phyloP scores from a whole-genome alignment of 2,329 filamentous ascomycete species.

The Hirsutella rhossiliensis region DNA sequence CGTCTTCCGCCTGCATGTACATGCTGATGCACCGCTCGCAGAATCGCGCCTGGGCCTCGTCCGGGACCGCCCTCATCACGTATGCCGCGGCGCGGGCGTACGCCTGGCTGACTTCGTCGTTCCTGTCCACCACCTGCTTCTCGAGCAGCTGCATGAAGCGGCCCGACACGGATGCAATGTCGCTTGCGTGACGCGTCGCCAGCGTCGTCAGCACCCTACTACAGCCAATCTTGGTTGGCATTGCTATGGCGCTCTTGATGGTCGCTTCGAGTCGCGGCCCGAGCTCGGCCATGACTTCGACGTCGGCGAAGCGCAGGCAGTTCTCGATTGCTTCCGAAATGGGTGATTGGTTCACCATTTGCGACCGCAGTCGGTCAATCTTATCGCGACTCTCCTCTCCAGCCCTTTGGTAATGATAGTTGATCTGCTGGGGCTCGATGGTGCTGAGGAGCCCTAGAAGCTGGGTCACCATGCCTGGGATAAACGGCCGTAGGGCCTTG shows the following conservation, averaged over 20 bases:
- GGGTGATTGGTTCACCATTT: slow-evolving; percentile 72
- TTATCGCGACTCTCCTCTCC: slow-evolving; percentile 78
- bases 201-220: slow-evolving; percentile 75
- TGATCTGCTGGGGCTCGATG: slow-evolving; percentile 78
- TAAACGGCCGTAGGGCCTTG: slow-evolving; percentile 66
- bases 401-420: slow-evolving; percentile 85
- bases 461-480: slow-evolving; percentile 69
- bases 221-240: slow-evolving; percentile 90
- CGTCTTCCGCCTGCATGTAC: slow-evolving; percentile 75
- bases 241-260: slow-evolving; percentile 76
- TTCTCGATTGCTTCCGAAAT: slow-evolving; percentile 88
- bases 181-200: slow-evolving; percentile 63
- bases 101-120: slow-evolving; percentile 82
- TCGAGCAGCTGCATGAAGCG: slow-evolving; percentile 66
- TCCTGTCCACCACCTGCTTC: slow-evolving; percentile 77
- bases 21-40: slow-evolving; percentile 46
- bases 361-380: slow-evolving; percentile 77
- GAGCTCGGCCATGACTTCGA: slow-evolving; percentile 61
- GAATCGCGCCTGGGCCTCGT: slow-evolving; percentile 37
- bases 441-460: slow-evolving; percentile 75
- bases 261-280: slow-evolving; percentile 61
- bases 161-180: slow-evolving; percentile 66
- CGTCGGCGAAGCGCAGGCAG: slow-evolving; percentile 74
- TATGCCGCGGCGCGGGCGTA: slow-evolving; percentile 85
- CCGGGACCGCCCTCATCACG: slow-evolving; percentile 50